Base-by-base conservation (phyloP, 2,329 filamentous ascomycete species). In the Sarocladium brachiariae region DNA sequence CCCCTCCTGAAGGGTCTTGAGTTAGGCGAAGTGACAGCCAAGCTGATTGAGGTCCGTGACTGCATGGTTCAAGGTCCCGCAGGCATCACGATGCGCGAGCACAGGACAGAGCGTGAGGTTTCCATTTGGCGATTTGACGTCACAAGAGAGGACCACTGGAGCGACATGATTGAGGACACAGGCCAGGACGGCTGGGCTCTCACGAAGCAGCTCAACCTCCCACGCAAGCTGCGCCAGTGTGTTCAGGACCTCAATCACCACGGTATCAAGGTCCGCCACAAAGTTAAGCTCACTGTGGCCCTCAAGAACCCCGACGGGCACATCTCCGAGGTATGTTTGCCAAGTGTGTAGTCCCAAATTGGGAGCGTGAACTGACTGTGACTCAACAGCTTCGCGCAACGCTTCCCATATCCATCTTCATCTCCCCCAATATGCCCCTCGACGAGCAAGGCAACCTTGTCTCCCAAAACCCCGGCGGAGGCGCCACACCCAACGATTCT, bases 301-400 rank as follows among this genome's bases (percentile, higher is more conserved):
- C 78, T 99, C 34, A 86, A 90, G 67, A 97, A 99, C 60, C 92
- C 93, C 0, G 93, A 99, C 64, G 92, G 91, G 0, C 93, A 97
- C 63, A 78, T 91, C 51, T 96, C 91, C 51, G 92, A 97, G 77
- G 83, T 87, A 73, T 63, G 74, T 61, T 45, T 16, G 18, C 27
- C 18, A 16, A 23, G 10, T 30, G 46, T 16, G 30, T 11, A 33
- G 24, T 10, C 9, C 27, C 3, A 30, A 24, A 11, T 45, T 47
- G 4, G 27, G 5, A 23, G 5, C 6, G 9, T 6, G 7, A n/a
- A 27, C 14, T 14, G 21, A 14, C 14, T 8, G 10, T 18, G 8
- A 9, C 13, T 4, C 10, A 25, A 24, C 57, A 87, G 83, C 80
- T 96, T 49, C 86, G 92, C 49, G 92, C 92, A 43, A 93, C 90